Base-by-base conservation (phyloP, 116 monocot species). In the Phalaenopsis hybrid region DNA sequence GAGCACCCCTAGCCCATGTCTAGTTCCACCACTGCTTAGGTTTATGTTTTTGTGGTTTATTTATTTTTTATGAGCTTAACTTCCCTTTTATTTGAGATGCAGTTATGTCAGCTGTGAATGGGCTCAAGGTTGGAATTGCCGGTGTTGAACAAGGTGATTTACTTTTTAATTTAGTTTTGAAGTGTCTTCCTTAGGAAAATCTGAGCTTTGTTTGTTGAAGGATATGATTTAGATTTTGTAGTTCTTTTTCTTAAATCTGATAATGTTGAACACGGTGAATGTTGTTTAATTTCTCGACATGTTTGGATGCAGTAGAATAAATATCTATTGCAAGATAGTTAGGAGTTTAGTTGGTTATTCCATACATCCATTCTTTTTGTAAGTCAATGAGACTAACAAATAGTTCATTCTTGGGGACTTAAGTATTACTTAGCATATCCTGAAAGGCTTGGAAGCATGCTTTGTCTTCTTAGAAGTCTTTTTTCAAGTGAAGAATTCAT, bases 101-200 rank as follows among this genome's bases (percentile, higher is more conserved):
- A 99, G 95, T 99, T 17, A 89, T 99, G 92, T 95, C 99, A 57
- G 99, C 95, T 83, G 93, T 92, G 46, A 91, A 83, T 91, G 99
- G 99, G 11, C 79, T 99, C 59, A 93, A 89, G 84, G 88, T 99
- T 87, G 92, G 95, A 79, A 86, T 95, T 83, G 63, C 84, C 55
- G 80, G 85, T 73, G 81, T 99, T 44, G 78, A 93, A 49, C 91
- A 92, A 93, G 95, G 99, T 98, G 69, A 91, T 58, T 58, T 23
- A 72, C 55, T 17, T 15, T 5, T 10, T 83, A 46, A 37, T 52
- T 70, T 43, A 45, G 34, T 79, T 73, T 45, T 44, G 16, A 50
- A 18, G 7, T 77, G 2, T 16, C 13, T 13, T 55, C 55, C 55
- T 55, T 55, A 4, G 55, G 48, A 48, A 10, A 48, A 8, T 5